Base-by-base conservation (phyloP, 805 yeast species). In the Spathaspora boniae region DNA sequence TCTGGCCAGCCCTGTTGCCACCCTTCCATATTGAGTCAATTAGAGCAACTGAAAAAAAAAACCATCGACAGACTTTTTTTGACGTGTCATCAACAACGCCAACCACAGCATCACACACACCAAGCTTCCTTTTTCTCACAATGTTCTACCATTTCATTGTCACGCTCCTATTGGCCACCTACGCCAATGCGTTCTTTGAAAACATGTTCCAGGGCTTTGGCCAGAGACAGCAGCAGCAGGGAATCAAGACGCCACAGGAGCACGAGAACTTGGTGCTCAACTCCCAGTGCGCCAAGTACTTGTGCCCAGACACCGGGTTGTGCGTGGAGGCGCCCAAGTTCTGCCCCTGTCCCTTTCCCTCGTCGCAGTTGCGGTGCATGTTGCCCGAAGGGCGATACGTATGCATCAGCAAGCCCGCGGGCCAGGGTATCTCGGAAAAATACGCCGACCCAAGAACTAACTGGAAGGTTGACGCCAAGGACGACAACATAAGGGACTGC, bases 321-420 rank as follows among this genome's bases (percentile, higher is more conserved):
- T 93, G 98, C 63, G 98, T 86, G 0, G 68, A 70, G 2, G 49
- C 59, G 1, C 77, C 86, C 0, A 46, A 70, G 6, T 84, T 81
- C 34, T 93, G 98, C 56, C 96, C 97, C 2, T 93, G 98, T 56
- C 87, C 86, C 2, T 91, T 78, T 53, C 93, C 96, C 1, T 76
- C 79, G 40, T 80, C 94, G 1, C 96, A 91, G 54, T 51, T 85
- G 42, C 83, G 86, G 51, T 93, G 98, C 58, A 54, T 72, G 2
- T 63, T 86, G 26, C 95, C 96, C 0, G 80, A 76, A 43, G 71
- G 77, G 14, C 74, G 74, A 37, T 82, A 67, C 51, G 70, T 89
- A 11, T 93, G 98, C 57, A 82, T 93, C 27, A 83, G 96, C 15
- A 84, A 82, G 46, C 91, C 95, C 1, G 78, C 86, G 24, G 62